Base-by-base conservation (phyloP, 768 basidiomycete species). In the Boletus vermiculosoides region DNA sequence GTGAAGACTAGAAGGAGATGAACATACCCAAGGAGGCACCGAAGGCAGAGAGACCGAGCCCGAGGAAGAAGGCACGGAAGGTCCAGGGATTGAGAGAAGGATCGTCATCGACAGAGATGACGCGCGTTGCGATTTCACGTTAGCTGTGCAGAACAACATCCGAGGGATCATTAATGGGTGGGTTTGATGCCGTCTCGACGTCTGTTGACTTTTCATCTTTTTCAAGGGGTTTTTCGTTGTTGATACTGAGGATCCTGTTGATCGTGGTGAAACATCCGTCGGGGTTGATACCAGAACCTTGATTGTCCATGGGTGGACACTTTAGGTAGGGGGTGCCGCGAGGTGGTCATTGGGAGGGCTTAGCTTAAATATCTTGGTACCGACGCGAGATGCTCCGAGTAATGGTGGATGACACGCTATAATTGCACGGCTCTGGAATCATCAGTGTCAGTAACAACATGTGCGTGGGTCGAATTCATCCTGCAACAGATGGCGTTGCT, bases 61-160 rank as follows among this genome's bases (percentile, higher is more conserved):
- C 81, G 11, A 85, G 80, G 36, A 82, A 73, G 63, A 83, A 77
- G 12, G 78, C 71, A 8, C 79, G 74, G 69, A 81, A 77, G 48
- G 69, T 65, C 67, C 67, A 71, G 0, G 63, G 68, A 23, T 67
- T 69, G 42, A 69, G 68, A 7, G 63, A 57, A 5, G 63, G 56
- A 30, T 71, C 62, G n/a, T 73, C 73, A 23, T 69, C 62, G 36
- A 80, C 68, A 18, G 70, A 72, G 55, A 83, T 77, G 28, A 83
- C 70, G 54, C 75, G 74, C 0, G 79, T 80, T 50, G 72, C 78
- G 31, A 81, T 74, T 56, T 80, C 80, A 51, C 77, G 76, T 61
- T 80, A 78, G 57, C 73, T 70, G 46, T 74, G 63, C 31, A 82
- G 73, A 37, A 71, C 64, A 0, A 55, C 41, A 18, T 59, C 62